Conservation (phyloP, 2,329 filamentous ascomycete genomes). For the Alternaria burnsii region DNA sequence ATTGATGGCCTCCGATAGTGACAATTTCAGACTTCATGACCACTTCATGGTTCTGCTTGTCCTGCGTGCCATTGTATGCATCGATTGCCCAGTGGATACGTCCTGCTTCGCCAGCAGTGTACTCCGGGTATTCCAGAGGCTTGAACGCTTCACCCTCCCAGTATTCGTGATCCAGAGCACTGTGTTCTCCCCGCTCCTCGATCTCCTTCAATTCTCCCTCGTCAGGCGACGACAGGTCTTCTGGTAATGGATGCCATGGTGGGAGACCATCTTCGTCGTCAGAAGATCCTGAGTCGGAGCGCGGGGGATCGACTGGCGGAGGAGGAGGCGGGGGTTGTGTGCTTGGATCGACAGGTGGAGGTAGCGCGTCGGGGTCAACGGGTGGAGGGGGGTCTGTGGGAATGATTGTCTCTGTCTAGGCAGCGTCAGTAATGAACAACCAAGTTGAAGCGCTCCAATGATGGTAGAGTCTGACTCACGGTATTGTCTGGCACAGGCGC, state of each 20-base stretch:
- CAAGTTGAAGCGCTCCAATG: neutral
- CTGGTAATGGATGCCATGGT: constrained; percentile 63
- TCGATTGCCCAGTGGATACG: constrained; percentile 68
- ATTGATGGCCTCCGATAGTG: constrained; percentile 67
- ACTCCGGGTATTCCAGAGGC: constrained; percentile 66
- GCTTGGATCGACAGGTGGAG: constrained; percentile 28
- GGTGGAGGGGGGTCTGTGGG: constrained; percentile 35
- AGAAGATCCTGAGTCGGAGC: constrained; percentile 45
- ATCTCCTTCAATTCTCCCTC: constrained; percentile 68
- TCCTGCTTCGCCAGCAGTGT: constrained; percentile 61
- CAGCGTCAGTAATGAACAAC: constrained; percentile 1
- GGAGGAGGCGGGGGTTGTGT: constrained; percentile 44
- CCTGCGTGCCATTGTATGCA: constrained; percentile 67
- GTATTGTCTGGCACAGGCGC: constrained; percentile 24
- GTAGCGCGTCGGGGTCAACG: constrained; percentile 23
- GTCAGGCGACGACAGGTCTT: constrained; percentile 65
- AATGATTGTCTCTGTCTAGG: constrained; percentile 21
- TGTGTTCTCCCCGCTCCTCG: constrained; percentile 59
- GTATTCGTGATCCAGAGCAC: constrained; percentile 65
- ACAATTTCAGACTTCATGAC: constrained; percentile 67
- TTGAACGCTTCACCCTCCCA: constrained; percentile 67
- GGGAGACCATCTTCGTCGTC: constrained; percentile 49
- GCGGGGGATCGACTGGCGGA: constrained; percentile 41
- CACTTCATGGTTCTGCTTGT: constrained; percentile 65
- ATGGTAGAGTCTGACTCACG: constrained; percentile 20